Conservation (phyloP, 495 filamentous ascomycete genomes). For the Symbiotaphrina buchneri region DNA sequence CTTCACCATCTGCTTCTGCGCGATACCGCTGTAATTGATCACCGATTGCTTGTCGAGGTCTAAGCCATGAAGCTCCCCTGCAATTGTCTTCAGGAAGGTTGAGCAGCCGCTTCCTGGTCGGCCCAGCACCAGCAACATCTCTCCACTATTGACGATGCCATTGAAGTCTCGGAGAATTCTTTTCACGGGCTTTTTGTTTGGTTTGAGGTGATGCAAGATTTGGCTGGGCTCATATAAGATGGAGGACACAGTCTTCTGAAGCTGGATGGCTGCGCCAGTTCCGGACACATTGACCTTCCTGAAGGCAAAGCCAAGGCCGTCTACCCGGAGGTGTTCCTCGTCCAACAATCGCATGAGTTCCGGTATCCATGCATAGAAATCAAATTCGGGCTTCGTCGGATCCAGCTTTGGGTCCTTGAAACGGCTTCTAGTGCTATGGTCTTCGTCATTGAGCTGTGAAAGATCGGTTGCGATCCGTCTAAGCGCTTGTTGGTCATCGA, state of each 20-base stretch:
- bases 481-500: too few relatives aligned
- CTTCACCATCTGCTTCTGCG: slow-evolving; percentile 36
- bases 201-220: slow-evolving; percentile 13
- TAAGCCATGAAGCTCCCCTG: slow-evolving; percentile 55
- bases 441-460: too few relatives aligned
- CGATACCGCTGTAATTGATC: slow-evolving; percentile 52
- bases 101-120: slow-evolving; percentile 60
- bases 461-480: too few relatives aligned
- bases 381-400: neutral
- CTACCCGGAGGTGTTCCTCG: neutral
- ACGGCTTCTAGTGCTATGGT: too few relatives aligned
- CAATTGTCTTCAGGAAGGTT: slow-evolving; percentile 59
- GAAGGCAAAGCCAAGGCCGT: slow-evolving; percentile 16
- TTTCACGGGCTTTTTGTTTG: neutral
- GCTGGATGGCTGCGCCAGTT: slow-evolving; percentile 26
- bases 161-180: slow-evolving; percentile 59
- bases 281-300: slow-evolving; percentile 29
- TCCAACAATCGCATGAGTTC: neutral
- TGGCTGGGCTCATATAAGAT: slow-evolving; percentile 24
- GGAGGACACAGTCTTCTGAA: slow-evolving; percentile 30
- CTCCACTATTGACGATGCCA: slow-evolving; percentile 49
- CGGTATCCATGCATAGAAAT: slow-evolving; percentile 2
- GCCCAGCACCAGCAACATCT: slow-evolving; percentile 64
- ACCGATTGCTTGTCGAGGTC: slow-evolving; percentile 37
- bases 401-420: slow-evolving; percentile 1